Base-by-base conservation (phyloP, 2,329 filamentous ascomycete species). In the Botrytis pseudocinerea region DNA sequence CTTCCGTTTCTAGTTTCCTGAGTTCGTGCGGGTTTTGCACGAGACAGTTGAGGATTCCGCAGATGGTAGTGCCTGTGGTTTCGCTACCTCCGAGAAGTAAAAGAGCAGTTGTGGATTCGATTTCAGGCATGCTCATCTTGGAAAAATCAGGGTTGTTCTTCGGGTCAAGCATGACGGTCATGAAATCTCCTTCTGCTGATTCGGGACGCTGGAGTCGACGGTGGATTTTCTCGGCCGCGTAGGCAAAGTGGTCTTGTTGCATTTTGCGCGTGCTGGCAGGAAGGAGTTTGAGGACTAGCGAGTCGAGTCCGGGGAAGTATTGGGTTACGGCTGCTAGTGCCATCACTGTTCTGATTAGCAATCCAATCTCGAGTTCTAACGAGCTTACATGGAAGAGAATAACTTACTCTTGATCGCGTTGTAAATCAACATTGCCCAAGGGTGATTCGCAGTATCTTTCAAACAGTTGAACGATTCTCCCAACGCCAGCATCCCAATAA, bases 401-500 rank as follows among this genome's bases (percentile, higher is more conserved):
- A 32, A 64, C 62, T 12, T 42, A 64, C 59, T 40, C 42, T 46
- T 64, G 12, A 46, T 64, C 10, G 62, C n/a, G 22, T 64, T 46
- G 8, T 20, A 64, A 5, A 64, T 64, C 40, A 64, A 22, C 9
- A 4, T 28, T 9, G 42, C 62, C 62, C 62, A 64, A 2, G 62
- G 62, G 28, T 64, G 62, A 64, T 46, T 42, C 7, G 25, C 25
- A 5, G 38, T 46, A 8, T 32, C 42, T 9, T 32, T 22, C 38
- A 64, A 46, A n/a, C 38, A 64, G 20, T 32, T 25, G 28, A 64
- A 64, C 9, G 62, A 64, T 16, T 64, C 62, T 7, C 62, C 62
- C 14, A 64, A 32, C 6, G 62, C 40, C 35, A 64, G 20, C 38
- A 42, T 32, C 0, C 62, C 40, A 12, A 46, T 28, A 2, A 64